These are phyloP conservation scores for Lumnitzera racemosa DNA, from an alignment of 345 rosid species.

Conservation along the genomic window DNA sequence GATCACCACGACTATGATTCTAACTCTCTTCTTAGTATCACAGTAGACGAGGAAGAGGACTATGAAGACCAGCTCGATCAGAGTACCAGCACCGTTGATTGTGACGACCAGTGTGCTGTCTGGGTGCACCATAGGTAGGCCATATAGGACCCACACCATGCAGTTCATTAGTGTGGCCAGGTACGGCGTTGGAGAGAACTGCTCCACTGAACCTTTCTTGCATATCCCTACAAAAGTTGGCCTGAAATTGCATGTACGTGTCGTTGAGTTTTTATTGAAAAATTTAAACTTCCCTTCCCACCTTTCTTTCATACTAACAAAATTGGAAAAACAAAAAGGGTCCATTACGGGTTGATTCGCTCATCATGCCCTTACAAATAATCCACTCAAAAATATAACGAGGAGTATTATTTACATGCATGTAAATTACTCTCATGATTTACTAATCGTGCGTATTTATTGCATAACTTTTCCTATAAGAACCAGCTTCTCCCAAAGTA, in stretches of 20 bases:
- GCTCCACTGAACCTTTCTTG: conserved; percentile 69
- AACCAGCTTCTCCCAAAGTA: no score
- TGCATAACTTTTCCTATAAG: no score
- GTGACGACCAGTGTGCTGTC: conserved; percentile 59
- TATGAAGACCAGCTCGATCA: conserved; percentile 50
- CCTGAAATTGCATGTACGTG: conserved; percentile 22
- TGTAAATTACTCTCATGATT: no score
- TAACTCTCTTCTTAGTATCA: conserved; percentile 29
- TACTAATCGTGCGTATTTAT: no score
- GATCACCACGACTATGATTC: conserved; percentile 17
- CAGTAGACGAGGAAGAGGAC: conserved; percentile 35
- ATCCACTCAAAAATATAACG: no score
- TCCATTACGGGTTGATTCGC: no score
- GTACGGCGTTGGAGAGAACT: conserved; percentile 68
- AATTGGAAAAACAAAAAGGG: no score
- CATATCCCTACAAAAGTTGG: conserved; percentile 70
- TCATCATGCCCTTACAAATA: no score
- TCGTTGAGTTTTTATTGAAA: not conserved
- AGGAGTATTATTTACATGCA: no score
- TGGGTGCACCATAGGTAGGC: conserved; percentile 70
- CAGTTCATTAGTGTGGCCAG: conserved; percentile 76
- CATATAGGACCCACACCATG: conserved; percentile 75
- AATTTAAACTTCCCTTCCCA: not conserved
- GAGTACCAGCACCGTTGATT: conserved; percentile 60
- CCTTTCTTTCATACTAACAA: no score